Percentiles rank a stretch among this genome's conserved stretches.
phyloP scores from a whole-genome alignment of 1,139 yeast species.

The Suhomyces maxii region DNA sequence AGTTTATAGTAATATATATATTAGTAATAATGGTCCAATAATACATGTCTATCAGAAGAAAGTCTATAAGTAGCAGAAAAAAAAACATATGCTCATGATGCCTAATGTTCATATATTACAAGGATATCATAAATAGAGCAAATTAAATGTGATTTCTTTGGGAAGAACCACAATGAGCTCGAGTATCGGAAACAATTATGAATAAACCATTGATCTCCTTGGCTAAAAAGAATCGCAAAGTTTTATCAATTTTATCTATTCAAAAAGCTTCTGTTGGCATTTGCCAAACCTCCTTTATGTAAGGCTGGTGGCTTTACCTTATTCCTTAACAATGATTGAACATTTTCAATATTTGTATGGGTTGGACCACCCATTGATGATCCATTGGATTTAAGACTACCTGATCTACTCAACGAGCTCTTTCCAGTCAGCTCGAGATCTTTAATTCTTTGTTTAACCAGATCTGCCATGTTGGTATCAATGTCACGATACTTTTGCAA shows the following conservation, averaged over 20 bases:
- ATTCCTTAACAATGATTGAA: conserved; percentile 36
- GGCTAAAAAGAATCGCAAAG: neutral
- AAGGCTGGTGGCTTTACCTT: conserved; percentile 46
- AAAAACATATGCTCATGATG: neutral
- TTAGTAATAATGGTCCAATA: neutral
- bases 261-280: conserved; percentile 14
- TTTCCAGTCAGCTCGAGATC: conserved; percentile 28
- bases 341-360: conserved; percentile 31
- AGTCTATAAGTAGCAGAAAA: neutral
- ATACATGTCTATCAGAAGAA: neutral
- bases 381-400: conserved; percentile 7
- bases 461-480: conserved; percentile 45
- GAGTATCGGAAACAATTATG: too few species aligned
- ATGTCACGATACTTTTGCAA: conserved; percentile 49
- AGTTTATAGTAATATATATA: too few species aligned
- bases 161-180: too few species aligned
- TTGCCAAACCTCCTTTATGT: conserved; percentile 41
- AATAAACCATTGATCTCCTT: too few species aligned
- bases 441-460: conserved; percentile 35
- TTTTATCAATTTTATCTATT: conserved; percentile 1
- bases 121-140: neutral
- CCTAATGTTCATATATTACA: neutral
- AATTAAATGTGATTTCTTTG: too few species aligned
- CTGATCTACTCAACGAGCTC: conserved; percentile 13
- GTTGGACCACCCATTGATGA: conserved; percentile 5